Conservation (phyloP, 2,329 filamentous ascomycete genomes). For the Sporothrix pallida region DNA sequence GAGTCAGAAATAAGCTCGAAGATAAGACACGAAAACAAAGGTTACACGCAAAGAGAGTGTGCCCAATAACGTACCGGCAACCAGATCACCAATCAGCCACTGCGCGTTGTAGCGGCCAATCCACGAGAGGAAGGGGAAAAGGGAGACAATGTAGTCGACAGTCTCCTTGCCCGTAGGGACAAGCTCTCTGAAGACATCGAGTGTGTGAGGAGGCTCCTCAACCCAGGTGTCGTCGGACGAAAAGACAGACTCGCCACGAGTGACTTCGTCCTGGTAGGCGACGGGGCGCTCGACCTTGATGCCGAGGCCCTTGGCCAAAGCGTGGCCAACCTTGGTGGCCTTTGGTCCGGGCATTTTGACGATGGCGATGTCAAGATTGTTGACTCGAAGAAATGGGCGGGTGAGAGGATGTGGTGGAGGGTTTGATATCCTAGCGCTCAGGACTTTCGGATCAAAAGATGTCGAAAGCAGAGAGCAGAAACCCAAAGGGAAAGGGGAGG, state of each 20-base stretch:
- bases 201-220: conserved; percentile 77
- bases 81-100: conserved; percentile 87
- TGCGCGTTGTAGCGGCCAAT: conserved; percentile 84
- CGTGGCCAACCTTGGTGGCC: conserved; percentile 69
- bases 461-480: background rate
- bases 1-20: background rate
- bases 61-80: conserved; percentile 70
- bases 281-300: conserved; percentile 80
- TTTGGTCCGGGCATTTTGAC: conserved; percentile 36
- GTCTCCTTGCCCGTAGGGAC: conserved; percentile 64
- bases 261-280: conserved; percentile 64
- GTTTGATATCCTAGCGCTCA: background rate
- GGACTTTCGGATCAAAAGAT: background rate
- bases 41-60: conserved; percentile 24
- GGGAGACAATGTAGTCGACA: conserved; percentile 65
- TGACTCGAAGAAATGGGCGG: background rate
- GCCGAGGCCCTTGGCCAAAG: conserved; percentile 77
- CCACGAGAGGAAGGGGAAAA: conserved; percentile 93
- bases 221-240: conserved; percentile 77
- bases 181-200: conserved; percentile 72
- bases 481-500: background rate
- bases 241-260: conserved; percentile 78
- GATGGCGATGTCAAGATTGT: background rate
- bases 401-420: background rate
- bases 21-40: background rate